These are phyloP conservation scores for Carex pumila DNA, from an alignment of 176 grass and related monocot genomes.

Conservation along the genomic window DNA sequence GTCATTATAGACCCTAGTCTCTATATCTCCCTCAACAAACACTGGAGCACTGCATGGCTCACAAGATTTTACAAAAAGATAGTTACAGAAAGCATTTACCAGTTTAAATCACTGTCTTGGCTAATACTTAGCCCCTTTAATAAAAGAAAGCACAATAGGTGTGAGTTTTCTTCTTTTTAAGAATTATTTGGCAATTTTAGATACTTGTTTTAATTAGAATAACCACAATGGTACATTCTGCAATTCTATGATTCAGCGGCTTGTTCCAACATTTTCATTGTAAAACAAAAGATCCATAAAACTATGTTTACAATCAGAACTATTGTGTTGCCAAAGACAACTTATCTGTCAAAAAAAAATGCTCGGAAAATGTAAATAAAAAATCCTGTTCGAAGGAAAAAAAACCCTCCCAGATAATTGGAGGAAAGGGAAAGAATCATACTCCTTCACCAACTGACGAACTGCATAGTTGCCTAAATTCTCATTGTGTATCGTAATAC, in stretches of 20 bases:
- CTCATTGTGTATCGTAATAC: constrained; percentile 71
- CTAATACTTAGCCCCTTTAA: background rate
- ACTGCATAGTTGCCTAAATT: constrained; percentile 58
- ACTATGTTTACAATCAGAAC: background rate
- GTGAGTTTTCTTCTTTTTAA: constrained; percentile 1
- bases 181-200: background rate
- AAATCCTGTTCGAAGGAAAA: constrained; percentile 11
- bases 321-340: background rate
- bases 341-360: background rate
- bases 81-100: background rate
- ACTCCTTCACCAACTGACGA: constrained; percentile 87
- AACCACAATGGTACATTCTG: background rate
- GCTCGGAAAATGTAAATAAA: background rate
- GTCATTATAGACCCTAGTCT: constrained; percentile 93
- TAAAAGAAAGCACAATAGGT: background rate
- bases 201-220: background rate
- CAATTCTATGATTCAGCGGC: background rate
- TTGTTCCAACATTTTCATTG: background rate
- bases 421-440: constrained; percentile 25
- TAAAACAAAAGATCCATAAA: background rate
- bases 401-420: background rate
- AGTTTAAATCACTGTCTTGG: background rate
- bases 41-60: constrained; percentile 50
- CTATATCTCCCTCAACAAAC: constrained; percentile 94
- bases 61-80: background rate